Conservation (phyloP, 371 early-diverging fungal genomes). For the Haplosporangium sp. region DNA sequence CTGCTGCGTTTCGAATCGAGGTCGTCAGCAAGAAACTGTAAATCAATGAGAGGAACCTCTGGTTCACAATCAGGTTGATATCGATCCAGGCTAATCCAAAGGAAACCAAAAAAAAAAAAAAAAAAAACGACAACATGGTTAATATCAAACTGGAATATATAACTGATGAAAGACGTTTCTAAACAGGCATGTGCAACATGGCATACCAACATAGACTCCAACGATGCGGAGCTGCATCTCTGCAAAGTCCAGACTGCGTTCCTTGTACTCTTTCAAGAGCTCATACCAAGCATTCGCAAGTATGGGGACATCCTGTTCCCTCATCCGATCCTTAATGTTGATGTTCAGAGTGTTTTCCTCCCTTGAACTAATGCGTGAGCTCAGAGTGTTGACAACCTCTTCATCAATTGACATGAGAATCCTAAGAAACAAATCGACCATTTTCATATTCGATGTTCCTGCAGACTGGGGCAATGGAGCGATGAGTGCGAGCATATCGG, state of each 20-base stretch:
- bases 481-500: conserved; percentile 82
- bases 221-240: conserved; percentile 72
- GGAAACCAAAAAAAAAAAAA: neutral
- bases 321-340: conserved; percentile 92
- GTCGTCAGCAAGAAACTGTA: conserved; percentile 74
- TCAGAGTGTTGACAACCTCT: conserved; percentile 85
- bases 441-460: conserved; percentile 62
- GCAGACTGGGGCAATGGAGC: conserved; percentile 46
- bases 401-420: conserved; percentile 89
- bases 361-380: conserved; percentile 69
- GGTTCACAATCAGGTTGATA: conserved; percentile 88
- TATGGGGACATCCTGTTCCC: conserved; percentile 80
- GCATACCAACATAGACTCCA: conserved; percentile 68
- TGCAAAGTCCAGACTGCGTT: conserved; percentile 65
- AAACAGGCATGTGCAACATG: neutral
- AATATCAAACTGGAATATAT: neutral
- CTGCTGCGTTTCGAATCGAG: conserved; percentile 76
- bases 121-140: conserved; percentile 1
- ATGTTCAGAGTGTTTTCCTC: conserved; percentile 83
- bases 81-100: conserved; percentile 87
- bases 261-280: conserved; percentile 66
- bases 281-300: conserved; percentile 87
- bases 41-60: conserved; percentile 81
- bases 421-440: conserved; percentile 85
- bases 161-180: neutral